Percentiles rank a stretch among this genome's conserved stretches.
These are phyloP conservation scores for Trichosanthes truncata DNA, from an alignment of 306 rosid species.

Conservation along the genomic window DNA sequence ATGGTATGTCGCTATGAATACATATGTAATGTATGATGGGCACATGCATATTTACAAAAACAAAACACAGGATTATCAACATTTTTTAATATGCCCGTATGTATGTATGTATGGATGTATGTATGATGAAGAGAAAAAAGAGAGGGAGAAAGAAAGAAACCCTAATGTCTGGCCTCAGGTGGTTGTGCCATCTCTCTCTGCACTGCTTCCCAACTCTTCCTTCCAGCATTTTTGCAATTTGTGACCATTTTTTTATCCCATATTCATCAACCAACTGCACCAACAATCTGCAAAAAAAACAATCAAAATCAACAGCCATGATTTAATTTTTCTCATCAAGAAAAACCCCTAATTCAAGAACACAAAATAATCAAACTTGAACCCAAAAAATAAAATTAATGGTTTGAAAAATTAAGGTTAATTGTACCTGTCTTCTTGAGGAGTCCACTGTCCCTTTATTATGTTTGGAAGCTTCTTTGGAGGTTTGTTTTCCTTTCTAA, in stretches of 20 bases:
- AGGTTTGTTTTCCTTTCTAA: constrained; percentile 3
- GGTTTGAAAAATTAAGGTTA: not conserved
- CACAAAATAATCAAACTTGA: not conserved
- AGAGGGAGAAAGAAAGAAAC: constrained; percentile 15
- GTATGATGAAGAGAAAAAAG: not conserved
- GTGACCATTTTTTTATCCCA: constrained; percentile 60
- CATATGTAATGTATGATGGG: not conserved
- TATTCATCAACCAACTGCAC: constrained; percentile 26
- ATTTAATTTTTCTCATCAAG: not conserved
- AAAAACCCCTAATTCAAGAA: not conserved
- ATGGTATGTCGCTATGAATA: not conserved
- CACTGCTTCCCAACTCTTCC: constrained; percentile 68
- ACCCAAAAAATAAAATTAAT: not conserved
- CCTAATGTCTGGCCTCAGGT: constrained; percentile 62
- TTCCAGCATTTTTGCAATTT: constrained; percentile 31
- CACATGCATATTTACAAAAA: not conserved
- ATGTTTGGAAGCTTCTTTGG: constrained; percentile 10
- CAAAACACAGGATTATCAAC: not conserved
- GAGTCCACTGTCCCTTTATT: constrained; percentile 65
- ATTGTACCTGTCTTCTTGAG: constrained; percentile 48
- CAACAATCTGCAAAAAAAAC: constrained; percentile 30
- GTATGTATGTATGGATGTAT: not conserved
- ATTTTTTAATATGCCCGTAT: not conserved
- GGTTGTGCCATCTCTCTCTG: constrained; percentile 80
- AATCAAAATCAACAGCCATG: too few species aligned